Conservation (phyloP, 371 early-diverging fungal genomes). For the Umbelopsis sp. region DNA sequence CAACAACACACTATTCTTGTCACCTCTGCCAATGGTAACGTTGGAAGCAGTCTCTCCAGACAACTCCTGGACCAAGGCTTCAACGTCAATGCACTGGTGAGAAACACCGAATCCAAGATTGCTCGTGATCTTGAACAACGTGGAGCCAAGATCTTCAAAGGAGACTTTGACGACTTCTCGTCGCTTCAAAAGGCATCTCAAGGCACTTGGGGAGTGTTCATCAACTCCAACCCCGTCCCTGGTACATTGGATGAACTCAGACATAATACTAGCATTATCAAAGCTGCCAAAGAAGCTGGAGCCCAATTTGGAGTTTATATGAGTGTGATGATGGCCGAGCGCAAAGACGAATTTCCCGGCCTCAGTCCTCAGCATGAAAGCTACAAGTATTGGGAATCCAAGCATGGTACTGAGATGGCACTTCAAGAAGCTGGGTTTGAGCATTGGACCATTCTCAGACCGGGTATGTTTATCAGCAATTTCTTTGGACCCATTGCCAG, state of each 20-base stretch:
- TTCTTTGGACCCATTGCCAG: not conserved
- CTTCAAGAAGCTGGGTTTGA: conserved; percentile 10
- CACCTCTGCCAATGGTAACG: not conserved
- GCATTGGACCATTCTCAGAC: not conserved
- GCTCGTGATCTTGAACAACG: not conserved
- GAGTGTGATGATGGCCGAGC: conserved; percentile 2
- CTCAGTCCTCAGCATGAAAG: not conserved
- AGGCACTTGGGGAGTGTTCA: not conserved
- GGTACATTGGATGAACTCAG: conserved; percentile 2
- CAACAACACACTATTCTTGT: conserved; percentile 2
- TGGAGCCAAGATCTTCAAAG: not conserved
- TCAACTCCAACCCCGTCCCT: not conserved
- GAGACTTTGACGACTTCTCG: not conserved
- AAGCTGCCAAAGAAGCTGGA: not conserved
- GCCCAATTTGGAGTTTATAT: conserved; percentile 3
- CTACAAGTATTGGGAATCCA: not conserved
- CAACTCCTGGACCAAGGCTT: conserved; percentile 2
- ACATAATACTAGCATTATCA: not conserved
- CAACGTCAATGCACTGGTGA: not conserved
- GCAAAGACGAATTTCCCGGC: not conserved
- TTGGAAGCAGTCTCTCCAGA: not conserved
- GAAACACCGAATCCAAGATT: not conserved
- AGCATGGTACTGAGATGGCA: not conserved
- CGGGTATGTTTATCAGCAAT: not conserved
- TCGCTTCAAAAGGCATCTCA: not conserved